Conservation (phyloP, 306 rosid genomes). For the Inga laurina region DNA sequence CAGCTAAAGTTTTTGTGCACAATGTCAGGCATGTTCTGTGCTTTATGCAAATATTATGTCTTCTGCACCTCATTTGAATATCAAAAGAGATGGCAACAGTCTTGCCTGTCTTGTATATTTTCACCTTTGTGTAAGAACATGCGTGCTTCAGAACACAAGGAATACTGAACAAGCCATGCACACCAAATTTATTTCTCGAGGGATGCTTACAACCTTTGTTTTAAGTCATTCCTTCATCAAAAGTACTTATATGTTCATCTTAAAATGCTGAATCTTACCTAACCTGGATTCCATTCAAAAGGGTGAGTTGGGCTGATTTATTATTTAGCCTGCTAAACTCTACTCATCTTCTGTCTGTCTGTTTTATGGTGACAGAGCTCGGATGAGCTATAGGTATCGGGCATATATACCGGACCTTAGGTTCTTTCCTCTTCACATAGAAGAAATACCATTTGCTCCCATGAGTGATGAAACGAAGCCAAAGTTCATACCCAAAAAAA, state of each 20-base stretch:
- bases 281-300: background rate
- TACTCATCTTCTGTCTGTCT: background rate
- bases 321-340: background rate
- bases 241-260: background rate
- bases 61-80: background rate
- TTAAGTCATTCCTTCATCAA: background rate
- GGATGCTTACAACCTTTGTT: background rate
- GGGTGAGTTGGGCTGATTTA: background rate
- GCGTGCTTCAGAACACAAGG: slow-evolving; percentile 5
- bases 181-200: background rate
- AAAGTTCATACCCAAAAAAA: background rate
- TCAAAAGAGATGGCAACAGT: background rate
- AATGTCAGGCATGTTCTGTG: background rate
- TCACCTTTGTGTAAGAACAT: background rate
- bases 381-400: background rate
- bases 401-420: background rate
- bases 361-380: background rate
- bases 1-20: background rate
- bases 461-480: background rate
- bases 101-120: background rate
- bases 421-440: background rate
- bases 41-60: background rate
- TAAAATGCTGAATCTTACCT: background rate
- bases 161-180: background rate
- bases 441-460: background rate